Conservation (phyloP, 2,329 filamentous ascomycete genomes). For the Madurella fahalii region DNA sequence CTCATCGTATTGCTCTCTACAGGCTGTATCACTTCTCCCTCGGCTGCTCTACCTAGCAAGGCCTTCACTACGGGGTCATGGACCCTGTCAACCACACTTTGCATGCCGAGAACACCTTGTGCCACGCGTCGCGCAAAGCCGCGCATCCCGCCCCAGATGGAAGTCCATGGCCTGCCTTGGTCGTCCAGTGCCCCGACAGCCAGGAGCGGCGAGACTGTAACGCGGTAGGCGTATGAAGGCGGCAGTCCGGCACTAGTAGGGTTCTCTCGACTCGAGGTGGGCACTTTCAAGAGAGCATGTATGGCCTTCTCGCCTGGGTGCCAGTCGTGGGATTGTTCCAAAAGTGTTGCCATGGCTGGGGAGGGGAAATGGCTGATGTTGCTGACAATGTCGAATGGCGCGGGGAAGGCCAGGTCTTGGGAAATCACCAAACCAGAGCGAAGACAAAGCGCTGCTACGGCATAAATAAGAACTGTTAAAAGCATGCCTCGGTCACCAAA, state of each 20-base stretch:
- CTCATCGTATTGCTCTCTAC: constrained; percentile 42
- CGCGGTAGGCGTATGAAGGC: constrained; percentile 54
- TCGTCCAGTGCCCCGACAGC: constrained; percentile 69
- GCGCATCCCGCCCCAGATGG: constrained; percentile 68
- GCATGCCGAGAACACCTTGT: constrained; percentile 59
- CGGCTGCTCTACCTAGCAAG: constrained; percentile 50
- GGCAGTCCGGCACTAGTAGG: constrained; percentile 64
- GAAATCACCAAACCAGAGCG: no score
- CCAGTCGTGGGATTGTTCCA: constrained; percentile 40
- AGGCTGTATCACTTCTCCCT: constrained; percentile 37
- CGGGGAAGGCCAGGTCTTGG: background rate
- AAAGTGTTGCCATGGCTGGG: constrained; percentile 13
- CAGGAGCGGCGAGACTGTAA: constrained; percentile 61
- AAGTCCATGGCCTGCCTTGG: constrained; percentile 67
- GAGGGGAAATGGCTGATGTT: background rate
- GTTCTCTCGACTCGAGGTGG: constrained; percentile 49
- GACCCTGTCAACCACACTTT: constrained; percentile 53
- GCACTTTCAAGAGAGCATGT: constrained; percentile 58
- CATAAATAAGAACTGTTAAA: no score
- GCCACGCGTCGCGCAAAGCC: constrained; percentile 64
- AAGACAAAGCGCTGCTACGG: no score
- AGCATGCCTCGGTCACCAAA: no score
- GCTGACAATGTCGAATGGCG: background rate
- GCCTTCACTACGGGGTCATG: constrained; percentile 68
- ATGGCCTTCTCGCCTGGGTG: constrained; percentile 65